A percentile compares a stretch with the other conserved stretches of the same genome.
phyloP scores from a whole-genome alignment of 2,329 filamentous ascomycete genomes.

The Diaporthe sp. region DNA sequence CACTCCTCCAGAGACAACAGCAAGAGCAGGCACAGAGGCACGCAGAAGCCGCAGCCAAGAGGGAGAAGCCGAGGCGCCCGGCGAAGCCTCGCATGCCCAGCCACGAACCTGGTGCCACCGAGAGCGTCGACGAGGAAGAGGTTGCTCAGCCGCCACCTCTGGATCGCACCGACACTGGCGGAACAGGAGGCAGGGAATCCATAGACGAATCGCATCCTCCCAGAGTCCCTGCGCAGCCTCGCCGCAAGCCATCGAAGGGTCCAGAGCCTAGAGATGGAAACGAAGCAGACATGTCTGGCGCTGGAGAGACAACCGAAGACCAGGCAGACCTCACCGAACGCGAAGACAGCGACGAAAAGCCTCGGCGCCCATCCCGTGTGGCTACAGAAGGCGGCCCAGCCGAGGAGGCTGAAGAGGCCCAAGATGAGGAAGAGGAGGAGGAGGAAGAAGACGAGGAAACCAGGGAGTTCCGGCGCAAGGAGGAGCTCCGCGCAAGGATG shows the following conservation, averaged over 20 bases:
- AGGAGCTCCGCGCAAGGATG: constrained; percentile 95
- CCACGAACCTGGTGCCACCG: constrained; percentile 53
- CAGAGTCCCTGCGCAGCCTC: constrained; percentile 59
- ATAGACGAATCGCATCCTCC: constrained; percentile 62
- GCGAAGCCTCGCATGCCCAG: constrained; percentile 73
- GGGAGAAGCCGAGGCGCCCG: constrained; percentile 87
- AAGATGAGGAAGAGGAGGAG: constrained; percentile 72
- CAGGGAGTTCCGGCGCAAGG: constrained; percentile 85
- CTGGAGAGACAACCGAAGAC: constrained; percentile 74
- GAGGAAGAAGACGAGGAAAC: constrained; percentile 89
- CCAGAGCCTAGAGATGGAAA: constrained; percentile 70
- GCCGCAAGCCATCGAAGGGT: constrained; percentile 64
- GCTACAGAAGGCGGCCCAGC: constrained; percentile 53
- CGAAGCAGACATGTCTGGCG: constrained; percentile 75
- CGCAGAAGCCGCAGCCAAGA: constrained; percentile 82
- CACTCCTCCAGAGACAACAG: constrained; percentile 93
- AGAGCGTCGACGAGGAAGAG: constrained; percentile 50
- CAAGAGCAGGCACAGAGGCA: constrained; percentile 88
- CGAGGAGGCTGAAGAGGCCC: constrained; percentile 57
- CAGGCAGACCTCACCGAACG: constrained; percentile 74
- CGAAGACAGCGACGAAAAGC: constrained; percentile 79
- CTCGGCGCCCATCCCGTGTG: constrained; percentile 56
- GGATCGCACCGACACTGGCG: constrained; percentile 64
- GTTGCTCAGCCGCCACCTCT: constrained; percentile 52
- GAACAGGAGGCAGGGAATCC: constrained; percentile 63